Evolutionary conservation across 1,139 yeast genomes (phyloP), one percentile per base, ranked within the genome.

Genomic region (Geotrichum bryndzae): DNA sequence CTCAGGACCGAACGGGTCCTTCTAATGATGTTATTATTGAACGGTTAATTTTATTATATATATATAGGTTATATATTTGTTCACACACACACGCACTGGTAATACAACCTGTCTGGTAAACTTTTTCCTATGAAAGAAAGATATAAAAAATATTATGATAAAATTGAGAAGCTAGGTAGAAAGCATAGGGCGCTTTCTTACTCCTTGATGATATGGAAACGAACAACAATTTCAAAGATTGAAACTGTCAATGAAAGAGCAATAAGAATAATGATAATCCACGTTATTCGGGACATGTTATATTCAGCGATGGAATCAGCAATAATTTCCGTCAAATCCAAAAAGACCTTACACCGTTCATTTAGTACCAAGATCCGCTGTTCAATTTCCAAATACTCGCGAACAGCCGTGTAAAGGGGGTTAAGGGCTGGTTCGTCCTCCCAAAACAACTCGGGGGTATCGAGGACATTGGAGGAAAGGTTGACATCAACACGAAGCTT

Each of bases 381-480:
- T 71, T 92, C 98, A 66, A 94, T 91, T 74, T 94, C 99, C 64
- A 94, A 79, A 70, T 94, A 94, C 68, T 94, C 98, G 63, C 97
- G 77, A 63, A 92, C 88, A 0, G 97, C 98, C 50, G 83, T 81
- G 73, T 94, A 94, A 57, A 94, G 78, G 1, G 98, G 98, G 72
- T 92, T 96, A 66, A 94, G 80, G 48, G 96, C 92, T 2, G 99
- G 99, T 74, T 94, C 99, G 65, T 88, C 84, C 31, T 94, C 89
- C 99, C 99, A 94, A 73, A 94, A 94, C 70, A 90, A 91, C 63
- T 90, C 96, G 0, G 99, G 99, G 0, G 97, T 91, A 71, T 94
- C 99, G 62, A 94, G 79, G 29, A 94, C 92, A 64, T 91, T 90
- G 15, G 97, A 89, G 6, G 95, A 87, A 61, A 94, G 77, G 72